Conservation (phyloP, 1,139 yeast genomes). For the Casaregolazyma lundiana region DNA sequence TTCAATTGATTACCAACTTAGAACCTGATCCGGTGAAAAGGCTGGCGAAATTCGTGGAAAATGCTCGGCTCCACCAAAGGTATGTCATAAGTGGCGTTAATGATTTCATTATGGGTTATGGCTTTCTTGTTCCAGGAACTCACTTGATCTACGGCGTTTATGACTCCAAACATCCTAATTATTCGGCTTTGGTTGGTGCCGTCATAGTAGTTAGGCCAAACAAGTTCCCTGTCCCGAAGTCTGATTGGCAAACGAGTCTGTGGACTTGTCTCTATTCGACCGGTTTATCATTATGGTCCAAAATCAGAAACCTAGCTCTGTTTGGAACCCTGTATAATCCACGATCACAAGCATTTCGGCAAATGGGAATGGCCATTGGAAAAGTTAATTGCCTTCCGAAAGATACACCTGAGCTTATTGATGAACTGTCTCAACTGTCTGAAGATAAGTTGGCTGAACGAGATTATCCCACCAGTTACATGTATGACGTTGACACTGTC, state of each 20-base stretch:
- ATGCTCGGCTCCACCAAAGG: constrained; percentile 2
- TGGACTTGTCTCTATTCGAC: neutral
- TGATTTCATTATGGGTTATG: neutral
- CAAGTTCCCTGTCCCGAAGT: neutral
- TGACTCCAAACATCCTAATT: constrained; percentile 5
- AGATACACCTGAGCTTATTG: neutral
- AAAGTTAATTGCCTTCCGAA: constrained; percentile 1
- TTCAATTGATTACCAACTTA: neutral
- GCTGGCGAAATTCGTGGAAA: neutral
- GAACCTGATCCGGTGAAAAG: constrained; percentile 1
- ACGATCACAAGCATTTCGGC: neutral
- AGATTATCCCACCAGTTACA: constrained; percentile 1
- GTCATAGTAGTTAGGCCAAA: neutral
- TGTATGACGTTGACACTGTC: constrained; percentile 5
- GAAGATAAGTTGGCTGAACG: constrained; percentile 1
- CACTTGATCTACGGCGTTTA: constrained; percentile 3
- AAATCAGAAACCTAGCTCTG: neutral
- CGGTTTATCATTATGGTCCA: neutral
- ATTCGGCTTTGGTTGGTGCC: constrained; percentile 1
- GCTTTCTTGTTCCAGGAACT: neutral
- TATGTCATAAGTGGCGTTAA: neutral
- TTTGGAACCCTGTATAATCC: neutral
- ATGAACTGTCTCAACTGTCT: neutral
- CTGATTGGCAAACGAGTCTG: neutral
- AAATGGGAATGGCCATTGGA: neutral